These are phyloP conservation scores for Lipomyces sp. DNA, from an alignment of 805 yeast genomes.

Conservation along the genomic window DNA sequence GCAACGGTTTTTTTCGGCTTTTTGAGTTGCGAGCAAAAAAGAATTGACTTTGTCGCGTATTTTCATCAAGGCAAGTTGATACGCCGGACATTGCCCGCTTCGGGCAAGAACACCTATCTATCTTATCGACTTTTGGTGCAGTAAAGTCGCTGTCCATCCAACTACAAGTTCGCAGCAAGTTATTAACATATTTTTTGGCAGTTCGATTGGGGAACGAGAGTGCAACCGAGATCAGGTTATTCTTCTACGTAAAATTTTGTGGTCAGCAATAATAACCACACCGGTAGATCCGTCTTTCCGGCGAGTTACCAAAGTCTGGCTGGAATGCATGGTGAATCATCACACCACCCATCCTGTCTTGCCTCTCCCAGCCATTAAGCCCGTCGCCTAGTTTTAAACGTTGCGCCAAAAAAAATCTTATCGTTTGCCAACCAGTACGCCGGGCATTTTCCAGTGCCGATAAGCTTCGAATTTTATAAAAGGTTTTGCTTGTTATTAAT, in stretches of 20 bases:
- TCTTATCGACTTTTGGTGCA: not conserved
- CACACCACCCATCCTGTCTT: not conserved
- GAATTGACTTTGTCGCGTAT: too few relatives aligned
- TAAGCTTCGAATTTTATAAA: not conserved
- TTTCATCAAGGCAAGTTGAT: too few relatives aligned
- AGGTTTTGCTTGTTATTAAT: not conserved
- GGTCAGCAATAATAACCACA: constrained; percentile 3
- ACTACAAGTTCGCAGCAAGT: too few relatives aligned
- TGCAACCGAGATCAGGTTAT: not conserved
- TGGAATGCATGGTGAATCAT: not conserved
- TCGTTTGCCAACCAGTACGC: not conserved
- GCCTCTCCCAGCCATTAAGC: too few relatives aligned
- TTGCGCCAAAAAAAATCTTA: not conserved
- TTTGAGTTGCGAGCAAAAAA: too few relatives aligned
- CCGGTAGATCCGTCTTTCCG: not conserved
- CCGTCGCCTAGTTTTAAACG: not conserved
- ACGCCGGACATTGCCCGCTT: too few relatives aligned
- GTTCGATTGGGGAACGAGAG: not conserved
- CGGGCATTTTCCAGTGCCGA: not conserved
- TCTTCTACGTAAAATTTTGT: not conserved
- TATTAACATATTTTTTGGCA: not conserved
- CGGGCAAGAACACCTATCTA: too few relatives aligned
- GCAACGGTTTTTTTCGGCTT: too few relatives aligned
- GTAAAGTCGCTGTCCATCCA: too few relatives aligned
- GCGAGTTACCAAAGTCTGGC: not conserved